phyloP scores from a whole-genome alignment of 129 eudicot species.

The Logfia minima region DNA sequence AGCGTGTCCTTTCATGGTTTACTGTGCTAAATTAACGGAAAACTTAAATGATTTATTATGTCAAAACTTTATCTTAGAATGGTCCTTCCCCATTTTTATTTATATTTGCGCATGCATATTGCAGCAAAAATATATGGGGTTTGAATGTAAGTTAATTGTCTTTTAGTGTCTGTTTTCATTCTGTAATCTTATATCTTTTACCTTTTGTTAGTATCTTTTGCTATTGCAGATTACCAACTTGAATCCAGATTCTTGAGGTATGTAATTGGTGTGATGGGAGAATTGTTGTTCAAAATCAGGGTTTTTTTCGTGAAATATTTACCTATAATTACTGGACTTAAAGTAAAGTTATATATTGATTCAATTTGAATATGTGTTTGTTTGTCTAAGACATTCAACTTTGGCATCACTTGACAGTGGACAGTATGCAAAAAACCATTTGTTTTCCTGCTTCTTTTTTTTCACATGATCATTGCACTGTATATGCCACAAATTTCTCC shows the following conservation, averaged over 20 bases:
- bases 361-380: not conserved
- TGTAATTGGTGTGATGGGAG: not conserved
- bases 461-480: not conserved
- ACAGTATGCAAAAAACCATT: not conserved
- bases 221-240: constrained; percentile 11
- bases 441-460: not conserved
- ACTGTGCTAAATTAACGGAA: constrained; percentile 33
- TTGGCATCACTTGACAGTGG: constrained; percentile 10
- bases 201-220: not conserved
- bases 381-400: not conserved
- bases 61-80: not conserved
- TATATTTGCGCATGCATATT: constrained; percentile 19
- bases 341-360: not conserved
- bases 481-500: too few relatives aligned
- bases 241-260: not conserved
- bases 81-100: constrained; percentile 6
- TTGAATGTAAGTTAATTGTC: not conserved
- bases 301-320: not conserved
- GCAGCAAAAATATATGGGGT: constrained; percentile 8
- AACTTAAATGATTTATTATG: constrained; percentile 24
- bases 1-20: constrained; percentile 33
- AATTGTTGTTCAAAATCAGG: not conserved
- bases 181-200: not conserved
- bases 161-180: constrained; percentile 6
- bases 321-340: not conserved